Percentiles rank a stretch among this genome's conserved stretches.
Evolutionary conservation across 768 basidiomycete species (phyloP).

Genomic region (Boletus rex-veris): DNA sequence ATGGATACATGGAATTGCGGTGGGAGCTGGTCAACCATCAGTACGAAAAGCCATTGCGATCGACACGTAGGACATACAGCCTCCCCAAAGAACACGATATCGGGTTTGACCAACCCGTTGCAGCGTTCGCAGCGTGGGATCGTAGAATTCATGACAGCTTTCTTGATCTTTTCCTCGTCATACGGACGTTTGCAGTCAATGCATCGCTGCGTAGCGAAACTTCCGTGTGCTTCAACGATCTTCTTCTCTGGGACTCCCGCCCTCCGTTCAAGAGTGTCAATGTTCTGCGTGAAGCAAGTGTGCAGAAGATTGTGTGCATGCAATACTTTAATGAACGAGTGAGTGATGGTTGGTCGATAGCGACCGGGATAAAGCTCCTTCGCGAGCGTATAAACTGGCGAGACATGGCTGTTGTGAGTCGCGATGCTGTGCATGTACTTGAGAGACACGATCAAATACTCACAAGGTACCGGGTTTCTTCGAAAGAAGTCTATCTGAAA

Average conservation of each 20-base stretch:
- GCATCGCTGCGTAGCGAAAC: slow-evolving; percentile 85
- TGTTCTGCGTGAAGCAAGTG: slow-evolving; percentile 87
- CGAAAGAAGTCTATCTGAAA: slow-evolving; percentile 90
- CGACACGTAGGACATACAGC: slow-evolving; percentile 40
- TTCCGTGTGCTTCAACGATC: slow-evolving; percentile 95
- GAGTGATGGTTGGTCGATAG: slow-evolving; percentile 83
- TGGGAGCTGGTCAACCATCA: slow-evolving; percentile 55
- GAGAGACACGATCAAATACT: slow-evolving; percentile 20
- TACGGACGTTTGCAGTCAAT: slow-evolving; percentile 64
- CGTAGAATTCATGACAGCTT: slow-evolving; percentile 53
- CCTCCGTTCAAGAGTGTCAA: slow-evolving; percentile 85
- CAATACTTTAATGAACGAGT: slow-evolving; percentile 86
- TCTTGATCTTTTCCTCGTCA: slow-evolving; percentile 65
- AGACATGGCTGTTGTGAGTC: not conserved
- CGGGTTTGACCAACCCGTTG: slow-evolving; percentile 81
- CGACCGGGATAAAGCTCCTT: slow-evolving; percentile 90
- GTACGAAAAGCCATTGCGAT: not conserved
- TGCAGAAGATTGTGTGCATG: slow-evolving; percentile 64
- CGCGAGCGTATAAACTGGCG: slow-evolving; percentile 79
- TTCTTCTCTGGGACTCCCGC: slow-evolving; percentile 71
- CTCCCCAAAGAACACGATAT: slow-evolving; percentile 94
- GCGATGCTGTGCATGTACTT: not conserved
- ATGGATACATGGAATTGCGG: slow-evolving; percentile 58
- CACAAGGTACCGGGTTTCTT: slow-evolving; percentile 75
- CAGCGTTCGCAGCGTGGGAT: slow-evolving; percentile 64